Conservation (phyloP, 2,329 filamentous ascomycete species). For the Pseudogymnoascus sp. region DNA sequence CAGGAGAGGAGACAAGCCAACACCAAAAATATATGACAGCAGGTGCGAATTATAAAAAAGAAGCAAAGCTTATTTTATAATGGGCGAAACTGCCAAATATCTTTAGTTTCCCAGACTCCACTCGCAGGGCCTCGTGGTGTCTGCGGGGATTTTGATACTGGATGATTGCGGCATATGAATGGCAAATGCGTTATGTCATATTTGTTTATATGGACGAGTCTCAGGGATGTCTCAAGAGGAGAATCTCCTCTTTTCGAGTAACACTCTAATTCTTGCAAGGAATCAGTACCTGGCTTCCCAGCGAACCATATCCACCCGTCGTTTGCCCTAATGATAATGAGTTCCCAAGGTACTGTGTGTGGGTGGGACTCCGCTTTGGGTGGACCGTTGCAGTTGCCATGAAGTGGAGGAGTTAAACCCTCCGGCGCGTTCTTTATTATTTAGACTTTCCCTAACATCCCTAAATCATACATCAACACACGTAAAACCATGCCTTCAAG, state of each 20-base stretch:
- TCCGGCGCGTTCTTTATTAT: neutral
- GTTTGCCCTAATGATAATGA: neutral
- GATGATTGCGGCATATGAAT: neutral
- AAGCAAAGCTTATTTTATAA: neutral
- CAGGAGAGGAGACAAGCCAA: neutral
- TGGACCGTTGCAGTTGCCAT: constrained; percentile 7
- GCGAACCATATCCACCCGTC: neutral
- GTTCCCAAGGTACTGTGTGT: neutral
- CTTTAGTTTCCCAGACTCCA: neutral
- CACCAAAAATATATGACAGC: neutral
- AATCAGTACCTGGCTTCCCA: neutral
- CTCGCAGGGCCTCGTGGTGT: neutral
- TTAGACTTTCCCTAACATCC: constrained; percentile 6
- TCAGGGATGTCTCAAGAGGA: constrained; percentile 3
- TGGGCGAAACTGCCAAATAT: neutral
- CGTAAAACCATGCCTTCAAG: constrained; percentile 3
- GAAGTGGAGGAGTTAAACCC: constrained; percentile 3
- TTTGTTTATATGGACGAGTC: neutral
- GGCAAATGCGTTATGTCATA: neutral
- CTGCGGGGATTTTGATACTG: neutral
- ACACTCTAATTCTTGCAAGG: neutral
- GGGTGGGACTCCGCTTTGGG: neutral
- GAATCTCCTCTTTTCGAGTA: neutral
- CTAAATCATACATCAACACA: neutral
- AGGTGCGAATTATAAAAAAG: neutral